Evolutionary conservation across 2,329 filamentous ascomycete species (phyloP).

Genomic region (Aureobasidium sp.): DNA sequence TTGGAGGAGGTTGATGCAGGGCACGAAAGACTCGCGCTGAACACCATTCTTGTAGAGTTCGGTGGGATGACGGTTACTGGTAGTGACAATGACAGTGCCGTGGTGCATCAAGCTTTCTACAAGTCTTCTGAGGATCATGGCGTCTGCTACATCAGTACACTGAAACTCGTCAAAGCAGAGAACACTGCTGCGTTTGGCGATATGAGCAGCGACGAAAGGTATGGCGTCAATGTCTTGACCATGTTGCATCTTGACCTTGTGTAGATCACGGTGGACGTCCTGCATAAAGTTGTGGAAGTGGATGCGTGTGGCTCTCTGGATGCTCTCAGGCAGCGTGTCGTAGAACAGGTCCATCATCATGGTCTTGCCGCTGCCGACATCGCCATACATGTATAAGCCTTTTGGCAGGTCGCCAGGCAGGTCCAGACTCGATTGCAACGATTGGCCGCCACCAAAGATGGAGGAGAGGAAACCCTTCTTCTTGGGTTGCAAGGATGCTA

Average conservation of each 20-base stretch:
- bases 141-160: constrained; percentile 95
- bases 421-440: not conserved
- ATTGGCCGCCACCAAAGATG: constrained; percentile 49
- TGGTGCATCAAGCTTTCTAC: constrained; percentile 91
- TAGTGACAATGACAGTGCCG: constrained; percentile 93
- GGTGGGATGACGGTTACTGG: constrained; percentile 91
- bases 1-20: constrained; percentile 89
- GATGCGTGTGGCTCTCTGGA: constrained; percentile 79
- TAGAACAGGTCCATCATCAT: constrained; percentile 99
- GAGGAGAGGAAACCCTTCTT: constrained; percentile 51
- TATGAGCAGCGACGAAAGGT: constrained; percentile 89
- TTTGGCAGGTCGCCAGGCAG: constrained; percentile 56
- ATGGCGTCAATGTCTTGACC: constrained; percentile 86
- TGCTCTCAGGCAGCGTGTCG: constrained; percentile 76
- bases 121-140: constrained; percentile 87
- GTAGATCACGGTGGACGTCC: constrained; percentile 83
- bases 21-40: constrained; percentile 89
- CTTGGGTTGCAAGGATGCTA: constrained; percentile 58
- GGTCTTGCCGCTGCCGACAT: constrained; percentile 95
- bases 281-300: constrained; percentile 99
- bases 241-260: constrained; percentile 81
- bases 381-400: constrained; percentile 90
- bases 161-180: constrained; percentile 99
- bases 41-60: constrained; percentile 98
- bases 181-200: constrained; percentile 76